Conservation (phyloP, 139 green algal species). For the Desmodesmus armatus region DNA sequence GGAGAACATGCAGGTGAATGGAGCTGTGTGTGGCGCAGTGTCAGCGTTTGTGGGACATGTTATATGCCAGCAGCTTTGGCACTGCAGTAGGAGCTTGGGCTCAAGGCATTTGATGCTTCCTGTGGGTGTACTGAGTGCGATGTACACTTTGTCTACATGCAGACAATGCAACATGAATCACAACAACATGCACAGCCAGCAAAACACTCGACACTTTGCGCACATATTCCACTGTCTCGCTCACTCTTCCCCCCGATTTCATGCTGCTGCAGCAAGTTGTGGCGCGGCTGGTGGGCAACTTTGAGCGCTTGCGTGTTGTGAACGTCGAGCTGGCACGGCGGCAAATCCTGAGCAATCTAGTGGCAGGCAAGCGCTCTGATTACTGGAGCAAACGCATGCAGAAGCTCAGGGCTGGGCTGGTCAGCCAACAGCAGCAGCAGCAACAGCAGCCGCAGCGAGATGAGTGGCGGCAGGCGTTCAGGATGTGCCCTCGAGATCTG, state of each 20-base stretch:
- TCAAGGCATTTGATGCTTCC: too few species aligned
- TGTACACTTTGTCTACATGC: too few species aligned
- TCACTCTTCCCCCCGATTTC: too few species aligned
- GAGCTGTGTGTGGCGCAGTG: too few species aligned
- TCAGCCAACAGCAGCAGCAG: constrained; percentile 4
- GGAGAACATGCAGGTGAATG: background rate
- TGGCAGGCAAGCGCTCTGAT: background rate
- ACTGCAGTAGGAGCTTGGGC: too few species aligned
- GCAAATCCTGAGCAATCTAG: constrained; percentile 2
- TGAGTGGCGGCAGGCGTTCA: constrained; percentile 19
- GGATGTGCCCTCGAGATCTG: constrained; percentile 23
- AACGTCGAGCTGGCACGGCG: constrained; percentile 32
- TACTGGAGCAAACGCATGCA: constrained; percentile 2
- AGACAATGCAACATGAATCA: too few species aligned
- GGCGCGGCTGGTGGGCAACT: constrained; percentile 38
- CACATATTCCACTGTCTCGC: too few species aligned
- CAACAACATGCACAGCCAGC: too few species aligned
- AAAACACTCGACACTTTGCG: too few species aligned
- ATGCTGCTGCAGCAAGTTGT: background rate
- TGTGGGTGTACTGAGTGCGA: too few species aligned
- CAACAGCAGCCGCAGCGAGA: constrained; percentile 9
- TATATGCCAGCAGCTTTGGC: too few species aligned
- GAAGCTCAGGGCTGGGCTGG: background rate
- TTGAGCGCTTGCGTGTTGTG: constrained; percentile 38
- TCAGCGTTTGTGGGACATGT: too few species aligned